Conservation (phyloP, 2,329 filamentous ascomycete species). For the Penicillium sp. region DNA sequence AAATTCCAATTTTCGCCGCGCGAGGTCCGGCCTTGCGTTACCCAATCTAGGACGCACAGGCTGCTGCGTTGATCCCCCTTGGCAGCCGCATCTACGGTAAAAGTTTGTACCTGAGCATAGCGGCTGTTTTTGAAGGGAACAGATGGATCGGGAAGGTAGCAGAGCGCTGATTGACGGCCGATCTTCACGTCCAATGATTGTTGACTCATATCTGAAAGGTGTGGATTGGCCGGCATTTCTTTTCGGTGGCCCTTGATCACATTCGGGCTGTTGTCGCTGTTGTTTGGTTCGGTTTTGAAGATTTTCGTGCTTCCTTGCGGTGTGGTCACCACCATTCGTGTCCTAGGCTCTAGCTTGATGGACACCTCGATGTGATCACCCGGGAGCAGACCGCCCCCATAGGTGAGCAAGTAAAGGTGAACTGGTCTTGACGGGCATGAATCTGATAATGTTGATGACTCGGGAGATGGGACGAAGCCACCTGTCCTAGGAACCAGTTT, state of each 20-base stretch:
- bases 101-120: constrained; percentile 81
- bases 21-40: constrained; percentile 80
- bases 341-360: constrained; percentile 62
- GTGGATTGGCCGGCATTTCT: constrained; percentile 40
- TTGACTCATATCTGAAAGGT: constrained; percentile 40
- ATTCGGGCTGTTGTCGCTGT: constrained; percentile 13
- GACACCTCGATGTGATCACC: constrained; percentile 77
- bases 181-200: constrained; percentile 53
- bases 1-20: constrained; percentile 89
- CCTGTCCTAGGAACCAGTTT: constrained; percentile 84
- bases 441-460: constrained; percentile 20
- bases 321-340: constrained; percentile 63
- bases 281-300: constrained; percentile 67
- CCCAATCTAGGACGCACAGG: constrained; percentile 88
- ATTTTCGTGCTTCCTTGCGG: constrained; percentile 87
- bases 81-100: constrained; percentile 55
- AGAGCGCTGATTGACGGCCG: constrained; percentile 50
- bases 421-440: constrained; percentile 54
- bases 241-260: constrained; percentile 28
- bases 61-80: constrained; percentile 45
- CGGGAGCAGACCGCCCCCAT: constrained; percentile 87
- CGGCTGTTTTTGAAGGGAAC: constrained; percentile 83
- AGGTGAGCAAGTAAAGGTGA: constrained; percentile 86
- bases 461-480: constrained; percentile 55
- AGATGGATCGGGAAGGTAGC: constrained; percentile 82